phyloP scores from a whole-genome alignment of 129 eudicot species.

The Kitagawia praeruptora region DNA sequence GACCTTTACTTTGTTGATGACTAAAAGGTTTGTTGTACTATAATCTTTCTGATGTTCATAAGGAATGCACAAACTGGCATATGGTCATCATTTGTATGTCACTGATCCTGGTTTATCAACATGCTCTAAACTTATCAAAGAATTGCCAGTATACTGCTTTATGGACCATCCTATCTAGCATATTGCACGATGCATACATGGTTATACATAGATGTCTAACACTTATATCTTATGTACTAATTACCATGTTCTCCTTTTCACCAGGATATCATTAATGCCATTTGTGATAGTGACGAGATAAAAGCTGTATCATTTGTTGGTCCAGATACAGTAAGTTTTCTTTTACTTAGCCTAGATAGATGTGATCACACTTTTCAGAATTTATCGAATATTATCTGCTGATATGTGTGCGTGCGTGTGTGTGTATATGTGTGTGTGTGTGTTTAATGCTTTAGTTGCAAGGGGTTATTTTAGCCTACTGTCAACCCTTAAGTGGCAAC shows the following conservation, averaged over 20 bases:
- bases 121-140: neutral
- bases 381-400: neutral
- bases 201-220: neutral
- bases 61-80: neutral
- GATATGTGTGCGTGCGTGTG: neutral
- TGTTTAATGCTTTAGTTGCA: neutral
- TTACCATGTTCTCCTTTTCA: neutral
- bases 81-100: neutral
- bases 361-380: neutral
- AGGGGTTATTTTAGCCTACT: neutral
- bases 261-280: conserved; percentile 9
- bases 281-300: conserved; percentile 2
- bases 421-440: neutral
- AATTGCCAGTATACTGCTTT: neutral
- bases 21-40: neutral
- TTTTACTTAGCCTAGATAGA: neutral
- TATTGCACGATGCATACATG: neutral
- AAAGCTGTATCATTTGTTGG: conserved; percentile 8
- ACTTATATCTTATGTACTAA: neutral
- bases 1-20: neutral
- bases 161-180: neutral
- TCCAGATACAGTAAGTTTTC: conserved; percentile 2
- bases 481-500: neutral
- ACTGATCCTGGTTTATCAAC: neutral
- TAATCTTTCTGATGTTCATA: neutral